phyloP scores from a whole-genome alignment of 768 basidiomycete genomes.

The Butyriboletus loyo region DNA sequence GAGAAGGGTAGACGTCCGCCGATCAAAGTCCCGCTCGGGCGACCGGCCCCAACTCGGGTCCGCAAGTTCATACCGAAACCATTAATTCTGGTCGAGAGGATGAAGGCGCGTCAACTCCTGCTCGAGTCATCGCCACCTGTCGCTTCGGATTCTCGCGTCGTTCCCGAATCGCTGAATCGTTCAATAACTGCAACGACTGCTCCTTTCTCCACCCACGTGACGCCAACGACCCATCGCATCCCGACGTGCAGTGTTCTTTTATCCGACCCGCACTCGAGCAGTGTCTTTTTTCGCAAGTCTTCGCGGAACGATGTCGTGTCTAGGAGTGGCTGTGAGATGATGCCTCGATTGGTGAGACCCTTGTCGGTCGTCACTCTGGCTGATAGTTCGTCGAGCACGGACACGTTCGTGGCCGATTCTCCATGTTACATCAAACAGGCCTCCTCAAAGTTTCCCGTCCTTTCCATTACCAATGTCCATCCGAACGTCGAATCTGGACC shows the following conservation, averaged over 20 bases:
- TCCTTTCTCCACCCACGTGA: conserved; percentile 1
- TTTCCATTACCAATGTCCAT: neutral
- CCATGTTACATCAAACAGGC: conserved; percentile 13
- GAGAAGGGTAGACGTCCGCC: neutral
- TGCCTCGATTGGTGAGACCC: conserved; percentile 1
- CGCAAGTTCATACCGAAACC: conserved; percentile 26
- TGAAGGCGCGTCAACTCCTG: conserved; percentile 14
- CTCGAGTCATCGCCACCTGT: neutral
- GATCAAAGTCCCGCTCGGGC: neutral
- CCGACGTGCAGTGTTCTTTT: neutral
- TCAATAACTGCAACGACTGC: neutral
- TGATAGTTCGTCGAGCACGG: conserved; percentile 16
- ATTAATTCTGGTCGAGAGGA: conserved; percentile 23
- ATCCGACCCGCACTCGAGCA: neutral
- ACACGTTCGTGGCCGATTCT: conserved; percentile 24
- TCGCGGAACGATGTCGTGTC: neutral
- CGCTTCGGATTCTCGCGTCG: neutral
- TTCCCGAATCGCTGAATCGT: neutral
- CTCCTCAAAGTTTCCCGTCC: conserved; percentile 3
- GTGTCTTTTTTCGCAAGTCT: conserved; percentile 9
- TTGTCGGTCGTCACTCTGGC: conserved; percentile 5
- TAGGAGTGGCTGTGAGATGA: neutral
- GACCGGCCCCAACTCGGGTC: neutral
- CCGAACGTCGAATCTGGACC: neutral
- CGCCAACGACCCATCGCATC: conserved; percentile 1